Base-by-base conservation (phyloP, 1,139 yeast species). In the Yamadazyma siamensis region DNA sequence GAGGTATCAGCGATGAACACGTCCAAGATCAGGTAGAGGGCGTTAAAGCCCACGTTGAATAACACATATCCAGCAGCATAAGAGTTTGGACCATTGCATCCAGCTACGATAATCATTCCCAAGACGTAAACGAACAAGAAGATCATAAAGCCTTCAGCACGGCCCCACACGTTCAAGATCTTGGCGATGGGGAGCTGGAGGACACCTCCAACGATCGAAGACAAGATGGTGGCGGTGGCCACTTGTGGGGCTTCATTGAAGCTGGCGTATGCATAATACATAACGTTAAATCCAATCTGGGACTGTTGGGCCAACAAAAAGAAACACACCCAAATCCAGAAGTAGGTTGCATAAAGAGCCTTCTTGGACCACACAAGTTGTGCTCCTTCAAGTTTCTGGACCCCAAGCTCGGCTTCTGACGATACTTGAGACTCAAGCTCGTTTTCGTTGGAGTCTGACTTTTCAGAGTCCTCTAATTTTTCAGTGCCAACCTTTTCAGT, bases 111-210 rank as follows among this genome's bases (percentile, higher is more conserved):
- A 6, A 31, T 27, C n/a, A 31, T 27, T 23, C 34, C 34, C 19
- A 31, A n/a, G 6, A 31, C 5, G 19, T 31, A 31, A n/a, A 31
- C 21, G 4, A n/a, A 21, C 15, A 23, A 13, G 15, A 31, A 27
- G 15, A 27, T 17, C 4, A 27, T 12, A 26, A 26, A 27, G n/a
- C 34, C 66, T 38, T 61, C 68, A 31, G 58, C 57, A 27, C 69
- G 54, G 15, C 71, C 70, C 33, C 63, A 50, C 9, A 61, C 47
- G 34, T 61, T 65, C 6, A 65, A 57, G 13, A 60, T 25, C 36
- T 61, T 64, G 24, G 66, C 69, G 34, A 63, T 40, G 10, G 63
- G 48, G 6, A 69, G 66, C 35, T 61, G 55, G 1, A 63, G 48
- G 12, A 59, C 57, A 18, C 65, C 63, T 24, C 57, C 52, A 21